Evolutionary conservation across 2,329 filamentous ascomycete species (phyloP), one percentile per base, ranked within the genome.

Genomic region (Verticillium tricorpus): DNA sequence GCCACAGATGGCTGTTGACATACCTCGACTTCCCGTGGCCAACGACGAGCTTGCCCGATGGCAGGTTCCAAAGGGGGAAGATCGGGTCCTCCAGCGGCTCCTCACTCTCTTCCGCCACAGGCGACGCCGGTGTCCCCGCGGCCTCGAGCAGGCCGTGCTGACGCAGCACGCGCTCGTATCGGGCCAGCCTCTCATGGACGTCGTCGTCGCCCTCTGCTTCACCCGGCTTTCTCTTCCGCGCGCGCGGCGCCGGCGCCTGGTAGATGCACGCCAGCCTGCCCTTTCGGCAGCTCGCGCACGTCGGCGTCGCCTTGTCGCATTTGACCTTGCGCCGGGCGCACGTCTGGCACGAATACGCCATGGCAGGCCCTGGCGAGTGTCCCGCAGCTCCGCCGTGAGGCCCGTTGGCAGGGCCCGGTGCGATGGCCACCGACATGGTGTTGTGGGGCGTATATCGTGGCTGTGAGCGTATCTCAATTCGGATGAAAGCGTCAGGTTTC

Each of bases 1-100:
- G 68, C 71, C 72, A 69, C 15, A 72, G 62, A 57, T 64, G 65
- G 62, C 69, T 77, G 64, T 78, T 73, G 57, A 80, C 73, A 59
- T 79, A 81, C 57, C 78, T 69, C 8, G 78, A 74, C 62, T 74
- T 77, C 54, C 76, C 76, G 14, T 65, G 45, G 15, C 57, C 63
- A 2, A 68, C 63, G 5, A 70, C 39, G n/a, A 73, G 65, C 50
- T 63, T 69, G 14, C 68, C 69, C 1, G 58, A 11, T 12, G 59
- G 19, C 15, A 61, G 39, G 12, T 57, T 56, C 52, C 59, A 63
- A 9, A 60, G 62, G 12, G 60, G 56, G 3, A 61, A 62, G 5
- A 65, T 25, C 15, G 60, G 45, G 32, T 64, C 60, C 34, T 63
- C 52, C n/a, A 25, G 31, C 2, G 32, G 3, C 19, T 59, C 39